These are phyloP conservation scores for Stephania yunnanensis DNA, from an alignment of 164 flowering plant species.

Conservation along the genomic window DNA sequence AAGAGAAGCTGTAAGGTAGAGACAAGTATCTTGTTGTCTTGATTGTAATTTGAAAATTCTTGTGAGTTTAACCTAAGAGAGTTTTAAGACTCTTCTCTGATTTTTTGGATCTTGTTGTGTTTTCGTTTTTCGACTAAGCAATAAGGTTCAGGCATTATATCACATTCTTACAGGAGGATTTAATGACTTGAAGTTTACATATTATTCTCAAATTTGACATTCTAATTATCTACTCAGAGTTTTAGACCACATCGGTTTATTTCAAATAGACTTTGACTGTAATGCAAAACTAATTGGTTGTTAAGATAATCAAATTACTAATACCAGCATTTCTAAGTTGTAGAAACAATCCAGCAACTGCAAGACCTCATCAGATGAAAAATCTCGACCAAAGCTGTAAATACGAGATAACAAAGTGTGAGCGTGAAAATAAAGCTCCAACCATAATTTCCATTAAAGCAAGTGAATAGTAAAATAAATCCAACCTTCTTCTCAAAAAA, in stretches of 20 bases:
- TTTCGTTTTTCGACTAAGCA: too few species aligned
- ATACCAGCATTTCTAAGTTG: slow-evolving; percentile 93
- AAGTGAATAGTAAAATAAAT: slow-evolving; percentile 4
- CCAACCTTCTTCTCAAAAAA: slow-evolving; percentile 67
- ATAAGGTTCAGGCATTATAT: too few species aligned
- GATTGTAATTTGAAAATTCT: too few species aligned
- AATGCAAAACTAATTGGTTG: neutral
- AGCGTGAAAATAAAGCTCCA: neutral
- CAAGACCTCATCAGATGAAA: slow-evolving; percentile 84
- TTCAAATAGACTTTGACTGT: neutral
- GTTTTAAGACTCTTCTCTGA: too few species aligned
- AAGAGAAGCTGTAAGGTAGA: too few species aligned
- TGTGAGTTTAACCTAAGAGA: too few species aligned
- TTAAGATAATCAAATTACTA: neutral
- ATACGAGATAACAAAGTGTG: slow-evolving; percentile 7
- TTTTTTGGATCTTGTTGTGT: too few species aligned
- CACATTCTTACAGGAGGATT: neutral
- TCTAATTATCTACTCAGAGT: neutral
- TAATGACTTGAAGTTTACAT: neutral
- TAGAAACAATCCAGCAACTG: slow-evolving; percentile 92
- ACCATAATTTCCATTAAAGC: neutral
- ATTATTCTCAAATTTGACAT: neutral
- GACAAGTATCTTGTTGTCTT: too few species aligned
- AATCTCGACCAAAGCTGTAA: slow-evolving; percentile 66
- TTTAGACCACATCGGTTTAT: neutral